Percentiles rank a stretch among this genome's conserved stretches.
Evolutionary conservation across 495 filamentous ascomycete species (phyloP).

Genomic region (Penicillium pancosmium): DNA sequence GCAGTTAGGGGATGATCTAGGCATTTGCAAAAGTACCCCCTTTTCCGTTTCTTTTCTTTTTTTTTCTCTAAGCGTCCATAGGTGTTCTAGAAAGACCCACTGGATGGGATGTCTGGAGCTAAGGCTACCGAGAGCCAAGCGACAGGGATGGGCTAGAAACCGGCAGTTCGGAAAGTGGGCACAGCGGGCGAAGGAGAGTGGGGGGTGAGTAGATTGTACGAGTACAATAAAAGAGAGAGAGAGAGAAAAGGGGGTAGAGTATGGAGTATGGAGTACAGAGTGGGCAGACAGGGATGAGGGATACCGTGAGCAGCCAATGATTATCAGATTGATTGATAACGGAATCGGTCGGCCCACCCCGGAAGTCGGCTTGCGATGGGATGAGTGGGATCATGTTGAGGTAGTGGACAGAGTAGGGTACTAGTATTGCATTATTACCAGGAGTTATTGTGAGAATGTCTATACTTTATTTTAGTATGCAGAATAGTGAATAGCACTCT

Average conservation of each 20-base stretch:
- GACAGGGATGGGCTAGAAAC: conserved; percentile 12
- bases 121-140: conserved; percentile 8
- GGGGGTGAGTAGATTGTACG: not conserved
- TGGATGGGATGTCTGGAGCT: not conserved
- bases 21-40: not conserved
- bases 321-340: conserved; percentile 31
- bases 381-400: too few species aligned
- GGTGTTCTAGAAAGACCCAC: conserved; percentile 2
- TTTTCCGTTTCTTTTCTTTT: not conserved
- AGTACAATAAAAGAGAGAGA: not conserved
- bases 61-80: not conserved
- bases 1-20: not conserved
- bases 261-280: not conserved
- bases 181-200: not conserved
- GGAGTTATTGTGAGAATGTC: too few species aligned
- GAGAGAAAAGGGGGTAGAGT: conserved; percentile 3
- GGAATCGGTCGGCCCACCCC: conserved; percentile 11
- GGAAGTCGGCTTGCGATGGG: conserved; percentile 4
- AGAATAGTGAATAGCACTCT: too few species aligned
- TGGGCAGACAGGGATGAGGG: not conserved
- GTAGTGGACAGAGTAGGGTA: too few species aligned
- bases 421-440: too few species aligned
- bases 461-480: too few species aligned
- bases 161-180: conserved; percentile 23
- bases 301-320: not conserved